These are phyloP conservation scores for Diplodia corticola DNA, from an alignment of 2,329 filamentous ascomycete species.

Conservation along the genomic window DNA sequence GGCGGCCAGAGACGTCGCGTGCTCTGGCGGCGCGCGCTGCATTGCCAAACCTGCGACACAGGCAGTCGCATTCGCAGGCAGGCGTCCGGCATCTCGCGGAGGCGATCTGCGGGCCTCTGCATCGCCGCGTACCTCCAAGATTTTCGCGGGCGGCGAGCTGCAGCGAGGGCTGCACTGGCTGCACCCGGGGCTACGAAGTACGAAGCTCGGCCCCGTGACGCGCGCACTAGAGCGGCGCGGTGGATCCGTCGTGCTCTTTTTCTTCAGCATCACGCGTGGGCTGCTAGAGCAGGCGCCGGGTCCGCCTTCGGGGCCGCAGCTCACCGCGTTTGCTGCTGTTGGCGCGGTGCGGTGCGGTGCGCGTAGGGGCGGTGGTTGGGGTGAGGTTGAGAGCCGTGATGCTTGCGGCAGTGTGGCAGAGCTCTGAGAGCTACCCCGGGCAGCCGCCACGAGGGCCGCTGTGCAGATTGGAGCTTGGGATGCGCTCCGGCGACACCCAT, in stretches of 20 bases:
- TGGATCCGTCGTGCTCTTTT: slow-evolving; percentile 15
- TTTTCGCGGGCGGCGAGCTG: slow-evolving; percentile 20
- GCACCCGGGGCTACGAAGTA: not conserved
- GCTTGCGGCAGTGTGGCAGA: no score
- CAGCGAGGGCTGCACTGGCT: not conserved
- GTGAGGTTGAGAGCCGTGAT: slow-evolving; percentile 1
- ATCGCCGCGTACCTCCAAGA: slow-evolving; percentile 20
- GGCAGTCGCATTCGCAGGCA: slow-evolving; percentile 14
- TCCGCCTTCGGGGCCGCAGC: not conserved
- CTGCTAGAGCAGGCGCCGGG: not conserved
- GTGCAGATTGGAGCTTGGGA: slow-evolving; percentile 17
- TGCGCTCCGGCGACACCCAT: slow-evolving; percentile 12
- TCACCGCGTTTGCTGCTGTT: not conserved
- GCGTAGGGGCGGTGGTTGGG: not conserved
- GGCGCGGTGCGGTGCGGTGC: not conserved
- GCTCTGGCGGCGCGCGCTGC: not conserved
- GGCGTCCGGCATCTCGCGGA: slow-evolving; percentile 11
- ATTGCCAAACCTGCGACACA: slow-evolving; percentile 11
- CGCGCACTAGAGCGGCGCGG: slow-evolving; percentile 11
- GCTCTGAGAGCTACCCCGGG: slow-evolving; percentile 6
- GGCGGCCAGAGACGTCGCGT: slow-evolving; percentile 2
- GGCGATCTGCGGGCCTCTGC: slow-evolving; percentile 17
- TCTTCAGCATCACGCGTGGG: slow-evolving; percentile 19
- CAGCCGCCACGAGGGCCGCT: slow-evolving; percentile 11
- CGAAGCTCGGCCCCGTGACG: slow-evolving; percentile 17